phyloP scores from a whole-genome alignment of 2,329 filamentous ascomycete species.

The Coniochaeta ligniaria region DNA sequence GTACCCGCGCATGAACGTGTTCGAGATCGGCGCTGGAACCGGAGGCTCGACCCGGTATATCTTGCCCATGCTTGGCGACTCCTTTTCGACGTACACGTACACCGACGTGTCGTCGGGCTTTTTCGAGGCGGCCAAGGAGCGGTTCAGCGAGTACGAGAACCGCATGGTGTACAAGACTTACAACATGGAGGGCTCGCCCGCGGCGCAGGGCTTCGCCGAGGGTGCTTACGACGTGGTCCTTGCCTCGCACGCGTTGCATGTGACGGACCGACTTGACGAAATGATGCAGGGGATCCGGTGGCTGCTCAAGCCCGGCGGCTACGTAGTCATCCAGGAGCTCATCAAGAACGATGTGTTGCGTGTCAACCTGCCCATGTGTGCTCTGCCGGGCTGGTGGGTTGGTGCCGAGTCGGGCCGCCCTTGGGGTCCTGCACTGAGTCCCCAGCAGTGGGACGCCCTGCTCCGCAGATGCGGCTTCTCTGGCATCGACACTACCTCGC shows the following conservation, averaged over 20 bases:
- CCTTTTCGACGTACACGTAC: slow-evolving; percentile 29
- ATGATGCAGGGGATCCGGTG: slow-evolving; percentile 8
- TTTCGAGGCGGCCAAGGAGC: slow-evolving; percentile 25
- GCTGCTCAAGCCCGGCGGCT: slow-evolving; percentile 12
- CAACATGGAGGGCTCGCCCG: no score
- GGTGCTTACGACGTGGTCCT: slow-evolving; percentile 22
- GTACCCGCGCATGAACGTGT: no score
- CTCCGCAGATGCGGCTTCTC: slow-evolving; percentile 16
- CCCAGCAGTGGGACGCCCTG: slow-evolving; percentile 14
- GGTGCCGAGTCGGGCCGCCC: slow-evolving; percentile 10
- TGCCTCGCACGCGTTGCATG: slow-evolving; percentile 22
- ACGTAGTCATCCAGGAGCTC: slow-evolving; percentile 8
- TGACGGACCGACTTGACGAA: slow-evolving; percentile 11
- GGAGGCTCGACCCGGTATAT: slow-evolving; percentile 25
- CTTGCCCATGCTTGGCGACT: slow-evolving; percentile 16
- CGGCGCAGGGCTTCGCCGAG: slow-evolving; percentile 21
- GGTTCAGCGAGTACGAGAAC: no score
- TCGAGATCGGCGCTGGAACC: slow-evolving; percentile 24
- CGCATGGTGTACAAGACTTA: no score
- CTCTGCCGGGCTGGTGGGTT: slow-evolving; percentile 15
- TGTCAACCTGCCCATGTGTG: slow-evolving; percentile 9
- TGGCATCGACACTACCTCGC: slow-evolving; percentile 12
- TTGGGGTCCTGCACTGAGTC: slow-evolving; percentile 3
- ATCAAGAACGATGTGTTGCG: background rate
- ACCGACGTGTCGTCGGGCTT: slow-evolving; percentile 32